Conservation (phyloP, 2,329 filamentous ascomycete genomes). For the Paraphaeosphaeria minitans region DNA sequence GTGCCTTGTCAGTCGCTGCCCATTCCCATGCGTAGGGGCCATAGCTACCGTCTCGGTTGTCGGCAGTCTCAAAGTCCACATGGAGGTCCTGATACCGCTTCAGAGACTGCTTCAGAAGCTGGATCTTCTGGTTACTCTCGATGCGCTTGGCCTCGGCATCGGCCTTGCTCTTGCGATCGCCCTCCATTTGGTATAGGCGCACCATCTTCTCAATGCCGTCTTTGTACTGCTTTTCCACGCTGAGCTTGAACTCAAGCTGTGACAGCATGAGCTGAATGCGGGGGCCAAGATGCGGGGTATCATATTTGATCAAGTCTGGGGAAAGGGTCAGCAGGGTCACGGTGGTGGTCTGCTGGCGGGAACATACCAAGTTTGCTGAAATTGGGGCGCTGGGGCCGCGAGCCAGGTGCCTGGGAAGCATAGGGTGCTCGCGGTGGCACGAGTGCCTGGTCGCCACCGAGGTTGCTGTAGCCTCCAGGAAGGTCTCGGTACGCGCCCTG, state of each 20-base stretch:
- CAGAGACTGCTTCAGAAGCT: slow-evolving; percentile 90
- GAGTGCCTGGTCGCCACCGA: slow-evolving; percentile 70
- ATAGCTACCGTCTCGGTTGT: slow-evolving; percentile 76
- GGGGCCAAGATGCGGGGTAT: slow-evolving; percentile 91
- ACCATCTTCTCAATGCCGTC: slow-evolving; percentile 99
- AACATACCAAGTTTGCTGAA: slow-evolving; percentile 91
- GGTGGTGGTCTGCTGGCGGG: neutral
- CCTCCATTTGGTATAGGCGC: slow-evolving; percentile 94
- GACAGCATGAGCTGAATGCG: slow-evolving; percentile 99
- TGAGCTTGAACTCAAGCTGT: slow-evolving; percentile 97
- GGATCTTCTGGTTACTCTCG: slow-evolving; percentile 97
- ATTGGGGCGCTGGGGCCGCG: slow-evolving; percentile 74
- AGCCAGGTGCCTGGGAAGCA: slow-evolving; percentile 71
- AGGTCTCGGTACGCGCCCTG: slow-evolving; percentile 66
- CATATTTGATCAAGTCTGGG: slow-evolving; percentile 95
- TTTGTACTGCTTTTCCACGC: slow-evolving; percentile 98
- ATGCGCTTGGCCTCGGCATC: slow-evolving; percentile 88
- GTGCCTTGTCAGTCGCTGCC: slow-evolving; percentile 34
- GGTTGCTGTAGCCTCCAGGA: slow-evolving; percentile 61
- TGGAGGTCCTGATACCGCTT: slow-evolving; percentile 98
- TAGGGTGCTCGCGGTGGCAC: slow-evolving; percentile 84
- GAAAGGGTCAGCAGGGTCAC: slow-evolving; percentile 24
- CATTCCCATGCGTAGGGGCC: no score
- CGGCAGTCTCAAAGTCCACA: slow-evolving; percentile 80
- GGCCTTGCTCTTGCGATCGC: slow-evolving; percentile 91